These are phyloP conservation scores for Botrytis galanthina DNA, from an alignment of 2,329 filamentous ascomycete species.

Conservation along the genomic window DNA sequence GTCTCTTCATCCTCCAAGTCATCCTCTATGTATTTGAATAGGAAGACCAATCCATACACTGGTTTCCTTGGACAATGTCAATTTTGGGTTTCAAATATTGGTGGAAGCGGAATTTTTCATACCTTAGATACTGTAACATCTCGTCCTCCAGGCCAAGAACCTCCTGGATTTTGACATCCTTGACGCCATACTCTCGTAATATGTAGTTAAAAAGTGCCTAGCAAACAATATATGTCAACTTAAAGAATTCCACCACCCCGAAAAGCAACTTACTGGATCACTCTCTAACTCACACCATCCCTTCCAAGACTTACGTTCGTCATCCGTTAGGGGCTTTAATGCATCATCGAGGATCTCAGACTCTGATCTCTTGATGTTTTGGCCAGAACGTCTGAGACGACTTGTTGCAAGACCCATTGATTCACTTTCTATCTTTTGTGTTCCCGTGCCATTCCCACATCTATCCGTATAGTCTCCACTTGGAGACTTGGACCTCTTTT, in stretches of 20 bases:
- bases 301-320: conserved; percentile 61
- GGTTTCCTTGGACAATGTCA: conserved; percentile 57
- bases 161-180: conserved; percentile 71
- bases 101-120: conserved; percentile 32
- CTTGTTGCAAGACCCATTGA: neutral
- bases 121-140: conserved; percentile 62
- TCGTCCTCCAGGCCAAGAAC: conserved; percentile 70
- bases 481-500: conserved; percentile 7
- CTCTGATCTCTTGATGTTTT: neutral
- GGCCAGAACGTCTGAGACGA: neutral
- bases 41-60: conserved; percentile 82
- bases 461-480: neutral
- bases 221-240: neutral
- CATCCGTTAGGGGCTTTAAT: conserved; percentile 47
- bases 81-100: conserved; percentile 16
- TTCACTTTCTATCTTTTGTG: neutral
- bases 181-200: conserved; percentile 73
- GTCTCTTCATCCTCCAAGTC: conserved; percentile 49
- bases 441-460: neutral
- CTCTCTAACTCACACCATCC: conserved; percentile 86
- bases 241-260: neutral
- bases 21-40: conserved; percentile 67
- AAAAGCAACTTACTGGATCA: conserved; percentile 63
- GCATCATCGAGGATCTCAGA: conserved; percentile 24
- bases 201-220: conserved; percentile 85